Evolutionary conservation across 2,329 filamentous ascomycete genomes (phyloP).

Genomic region (Fusarium transvaalense): DNA sequence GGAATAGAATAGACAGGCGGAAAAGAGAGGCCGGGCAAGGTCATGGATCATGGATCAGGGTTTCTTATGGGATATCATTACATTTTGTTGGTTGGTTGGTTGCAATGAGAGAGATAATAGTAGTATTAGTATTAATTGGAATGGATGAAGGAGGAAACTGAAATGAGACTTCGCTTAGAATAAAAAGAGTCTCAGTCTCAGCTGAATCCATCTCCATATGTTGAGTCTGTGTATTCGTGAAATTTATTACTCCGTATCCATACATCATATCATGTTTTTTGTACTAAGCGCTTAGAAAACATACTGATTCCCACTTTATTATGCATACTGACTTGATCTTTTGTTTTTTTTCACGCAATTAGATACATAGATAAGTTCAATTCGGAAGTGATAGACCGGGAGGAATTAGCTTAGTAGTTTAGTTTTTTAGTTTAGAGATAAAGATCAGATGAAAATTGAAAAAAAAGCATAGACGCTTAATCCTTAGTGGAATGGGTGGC

Average conservation of each 20-base stretch:
- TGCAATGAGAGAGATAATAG: no score
- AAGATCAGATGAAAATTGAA: neutral
- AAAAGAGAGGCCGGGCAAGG: slow-evolving; percentile 24
- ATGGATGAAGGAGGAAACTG: neutral
- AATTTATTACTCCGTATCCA: no score
- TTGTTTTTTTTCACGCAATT: neutral
- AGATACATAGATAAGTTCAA: neutral
- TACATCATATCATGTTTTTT: neutral
- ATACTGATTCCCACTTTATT: no score
- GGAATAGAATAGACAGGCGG: slow-evolving; percentile 27
- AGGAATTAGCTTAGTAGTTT: no score
- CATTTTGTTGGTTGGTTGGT: no score
- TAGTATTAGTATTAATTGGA: neutral
- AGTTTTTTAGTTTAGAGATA: neutral
- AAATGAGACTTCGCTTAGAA: neutral
- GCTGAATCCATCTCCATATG: no score
- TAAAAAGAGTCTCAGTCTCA: neutral
- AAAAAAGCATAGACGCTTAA: neutral
- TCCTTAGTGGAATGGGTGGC: no score
- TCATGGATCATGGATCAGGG: slow-evolving; percentile 6
- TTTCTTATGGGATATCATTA: neutral
- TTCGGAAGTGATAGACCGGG: neutral
- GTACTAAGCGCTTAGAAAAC: no score
- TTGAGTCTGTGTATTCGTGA: no score
- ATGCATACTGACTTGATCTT: no score